These are phyloP conservation scores for Pythium vanterpoolii DNA, from an alignment of 352 stramenopile genomes.

Conservation along the genomic window DNA sequence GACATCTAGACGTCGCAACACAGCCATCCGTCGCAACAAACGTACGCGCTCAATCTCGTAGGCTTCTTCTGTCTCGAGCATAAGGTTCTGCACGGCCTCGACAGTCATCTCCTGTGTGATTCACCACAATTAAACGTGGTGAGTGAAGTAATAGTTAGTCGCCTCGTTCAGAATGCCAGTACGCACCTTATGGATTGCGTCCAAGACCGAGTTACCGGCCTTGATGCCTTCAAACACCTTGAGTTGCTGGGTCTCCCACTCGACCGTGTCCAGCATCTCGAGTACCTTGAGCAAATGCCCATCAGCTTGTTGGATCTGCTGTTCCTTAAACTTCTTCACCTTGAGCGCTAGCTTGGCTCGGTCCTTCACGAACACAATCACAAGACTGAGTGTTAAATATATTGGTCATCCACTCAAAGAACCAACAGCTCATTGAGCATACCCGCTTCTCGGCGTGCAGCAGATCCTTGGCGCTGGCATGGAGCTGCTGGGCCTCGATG, in stretches of 20 bases:
- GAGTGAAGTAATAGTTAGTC: neutral
- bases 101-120: constrained; percentile 79
- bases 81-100: constrained; percentile 84
- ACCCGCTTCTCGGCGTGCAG: constrained; percentile 67
- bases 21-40: neutral
- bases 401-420: neutral
- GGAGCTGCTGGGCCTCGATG: constrained; percentile 73
- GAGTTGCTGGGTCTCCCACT: constrained; percentile 87
- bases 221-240: constrained; percentile 89
- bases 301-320: constrained; percentile 85
- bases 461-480: constrained; percentile 75
- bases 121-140: neutral
- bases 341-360: constrained; percentile 84
- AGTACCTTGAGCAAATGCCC: constrained; percentile 85
- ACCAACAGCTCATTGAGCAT: constrained; percentile 24
- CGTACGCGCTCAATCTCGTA: constrained; percentile 72
- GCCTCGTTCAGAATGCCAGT: neutral
- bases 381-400: neutral
- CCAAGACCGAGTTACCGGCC: constrained; percentile 81
- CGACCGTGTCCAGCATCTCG: constrained; percentile 83
- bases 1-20: neutral
- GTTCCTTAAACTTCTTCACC: constrained; percentile 89
- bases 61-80: constrained; percentile 87
- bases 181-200: constrained; percentile 81
- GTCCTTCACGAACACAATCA: constrained; percentile 38